These are phyloP conservation scores for Dryas alaskensis DNA, from an alignment of 306 rosid species.

Conservation along the genomic window DNA sequence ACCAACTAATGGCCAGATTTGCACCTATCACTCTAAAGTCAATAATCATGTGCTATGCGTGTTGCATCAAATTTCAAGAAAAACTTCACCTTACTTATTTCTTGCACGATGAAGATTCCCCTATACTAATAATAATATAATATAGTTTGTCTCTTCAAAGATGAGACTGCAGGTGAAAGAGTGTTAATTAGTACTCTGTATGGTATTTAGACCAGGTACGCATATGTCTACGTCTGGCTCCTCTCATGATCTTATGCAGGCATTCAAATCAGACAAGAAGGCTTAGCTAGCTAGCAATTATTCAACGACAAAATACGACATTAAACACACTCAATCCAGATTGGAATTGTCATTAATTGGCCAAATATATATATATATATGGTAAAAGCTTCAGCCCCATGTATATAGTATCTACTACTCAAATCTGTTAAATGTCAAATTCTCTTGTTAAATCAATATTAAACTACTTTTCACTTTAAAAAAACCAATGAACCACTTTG, in stretches of 20 bases:
- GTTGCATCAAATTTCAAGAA: too few species aligned
- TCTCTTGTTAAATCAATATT: not conserved
- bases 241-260: not conserved
- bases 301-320: not conserved
- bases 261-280: slow-evolving; percentile 8
- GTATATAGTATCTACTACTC: not conserved
- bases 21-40: too few species aligned
- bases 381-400: not conserved
- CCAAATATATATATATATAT: not conserved
- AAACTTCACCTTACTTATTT: too few species aligned
- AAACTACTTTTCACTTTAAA: not conserved
- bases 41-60: too few species aligned
- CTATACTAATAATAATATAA: too few species aligned
- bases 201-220: not conserved
- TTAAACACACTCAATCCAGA: slow-evolving; percentile 4
- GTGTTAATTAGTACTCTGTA: too few species aligned
- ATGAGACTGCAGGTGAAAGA: too few species aligned
- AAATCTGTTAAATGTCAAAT: not conserved
- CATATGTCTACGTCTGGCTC: not conserved
- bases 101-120: too few species aligned
- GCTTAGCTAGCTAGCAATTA: not conserved
- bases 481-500: not conserved
- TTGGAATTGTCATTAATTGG: slow-evolving; percentile 1
- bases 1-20: too few species aligned
- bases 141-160: too few species aligned